Evolutionary conservation across 495 filamentous ascomycete species (phyloP).

Genomic region (Friedmanniomyces simplex): DNA sequence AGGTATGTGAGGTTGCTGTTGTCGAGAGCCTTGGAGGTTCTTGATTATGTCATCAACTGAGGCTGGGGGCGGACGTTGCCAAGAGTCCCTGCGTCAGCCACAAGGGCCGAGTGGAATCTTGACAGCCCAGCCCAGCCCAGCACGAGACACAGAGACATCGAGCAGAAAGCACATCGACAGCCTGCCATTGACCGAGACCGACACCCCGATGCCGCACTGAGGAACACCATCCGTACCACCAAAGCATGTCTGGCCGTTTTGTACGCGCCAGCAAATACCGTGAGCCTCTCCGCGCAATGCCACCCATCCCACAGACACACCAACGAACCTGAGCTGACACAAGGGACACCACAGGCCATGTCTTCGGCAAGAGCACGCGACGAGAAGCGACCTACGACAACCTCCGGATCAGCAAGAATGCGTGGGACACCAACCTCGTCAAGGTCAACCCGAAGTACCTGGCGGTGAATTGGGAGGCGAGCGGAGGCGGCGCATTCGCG

Average conservation of each 20-base stretch:
- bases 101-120: too few species aligned
- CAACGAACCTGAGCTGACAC: conserved; percentile 25
- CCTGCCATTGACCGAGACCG: background rate
- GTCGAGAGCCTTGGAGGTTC: too few species aligned
- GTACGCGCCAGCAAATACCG: conserved; percentile 98
- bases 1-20: too few species aligned
- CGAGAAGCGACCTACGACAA: conserved; percentile 95
- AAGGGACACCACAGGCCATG: conserved; percentile 60
- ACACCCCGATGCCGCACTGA: background rate
- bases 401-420: conserved; percentile 85
- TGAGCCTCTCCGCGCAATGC: conserved; percentile 42
- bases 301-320: conserved; percentile 25
- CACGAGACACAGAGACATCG: background rate
- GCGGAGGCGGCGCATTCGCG: conserved; percentile 93
- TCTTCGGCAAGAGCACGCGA: conserved; percentile 79
- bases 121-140: background rate
- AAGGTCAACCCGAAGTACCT: conserved; percentile 97
- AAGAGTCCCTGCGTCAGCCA: background rate
- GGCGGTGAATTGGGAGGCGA: conserved; percentile 95
- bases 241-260: conserved; percentile 83
- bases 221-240: background rate
- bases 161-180: background rate
- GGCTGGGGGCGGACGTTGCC: background rate
- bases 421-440: conserved; percentile 93
- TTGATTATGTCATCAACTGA: too few species aligned